phyloP scores from a whole-genome alignment of 805 yeast species.

The Saccharomycopsis sp. region DNA sequence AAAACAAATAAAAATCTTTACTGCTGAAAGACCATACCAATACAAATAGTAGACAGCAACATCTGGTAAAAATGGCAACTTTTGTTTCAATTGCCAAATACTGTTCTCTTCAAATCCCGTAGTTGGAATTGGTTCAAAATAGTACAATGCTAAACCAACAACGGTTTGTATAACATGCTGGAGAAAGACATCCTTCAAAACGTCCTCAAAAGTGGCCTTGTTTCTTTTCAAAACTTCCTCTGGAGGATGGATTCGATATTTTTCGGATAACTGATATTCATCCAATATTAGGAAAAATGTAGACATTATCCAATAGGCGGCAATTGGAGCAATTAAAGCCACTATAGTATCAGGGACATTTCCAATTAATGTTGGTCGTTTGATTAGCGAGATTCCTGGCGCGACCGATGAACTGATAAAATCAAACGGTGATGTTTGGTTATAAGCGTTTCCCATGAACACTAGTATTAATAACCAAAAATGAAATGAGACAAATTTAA shows the following conservation, averaged over 20 bases:
- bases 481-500: no score
- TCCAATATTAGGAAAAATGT: constrained; percentile 71
- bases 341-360: constrained; percentile 67
- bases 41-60: constrained; percentile 44
- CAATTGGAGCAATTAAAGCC: constrained; percentile 68
- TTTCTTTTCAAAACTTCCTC: constrained; percentile 76
- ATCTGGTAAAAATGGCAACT: constrained; percentile 41
- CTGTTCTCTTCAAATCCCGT: constrained; percentile 46
- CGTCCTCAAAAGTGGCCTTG: constrained; percentile 62
- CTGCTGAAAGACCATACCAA: constrained; percentile 53
- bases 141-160: constrained; percentile 49
- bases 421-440: neutral
- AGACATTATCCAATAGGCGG: constrained; percentile 80
- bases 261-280: constrained; percentile 64
- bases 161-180: constrained; percentile 82
- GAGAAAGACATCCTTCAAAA: constrained; percentile 69
- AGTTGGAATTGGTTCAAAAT: constrained; percentile 48
- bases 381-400: constrained; percentile 27
- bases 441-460: no score
- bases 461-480: no score
- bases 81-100: constrained; percentile 38
- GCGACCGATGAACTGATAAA: constrained; percentile 16
- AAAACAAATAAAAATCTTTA: constrained; percentile 59
- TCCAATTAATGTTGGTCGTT: constrained; percentile 40
- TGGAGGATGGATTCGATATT: constrained; percentile 85